phyloP scores from a whole-genome alignment of 768 basidiomycete species.

The Phlebiopsis gigantea region DNA sequence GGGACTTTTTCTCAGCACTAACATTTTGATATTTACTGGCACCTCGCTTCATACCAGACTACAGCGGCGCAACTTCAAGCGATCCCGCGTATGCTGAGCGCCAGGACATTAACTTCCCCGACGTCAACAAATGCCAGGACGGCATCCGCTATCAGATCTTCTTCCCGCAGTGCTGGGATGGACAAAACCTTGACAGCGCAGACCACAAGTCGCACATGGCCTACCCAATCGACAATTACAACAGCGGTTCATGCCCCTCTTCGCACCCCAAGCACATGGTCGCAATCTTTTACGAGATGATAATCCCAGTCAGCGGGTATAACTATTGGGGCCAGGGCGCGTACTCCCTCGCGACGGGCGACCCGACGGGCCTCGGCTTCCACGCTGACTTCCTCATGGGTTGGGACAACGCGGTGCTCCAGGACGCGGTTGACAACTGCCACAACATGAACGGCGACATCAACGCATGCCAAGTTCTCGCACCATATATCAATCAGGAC shows the following conservation, averaged over 20 bases:
- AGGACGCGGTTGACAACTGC: slow-evolving; percentile 21
- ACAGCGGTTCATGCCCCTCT: slow-evolving; percentile 20
- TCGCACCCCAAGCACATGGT: slow-evolving; percentile 21
- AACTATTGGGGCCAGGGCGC: slow-evolving; percentile 16
- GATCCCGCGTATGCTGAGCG: slow-evolving; percentile 17
- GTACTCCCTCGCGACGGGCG: slow-evolving; percentile 20
- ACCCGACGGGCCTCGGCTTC: slow-evolving; percentile 20
- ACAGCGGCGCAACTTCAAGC: slow-evolving; percentile 15
- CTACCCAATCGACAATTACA: slow-evolving; percentile 24
- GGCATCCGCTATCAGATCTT: slow-evolving; percentile 27
- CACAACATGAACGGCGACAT: slow-evolving; percentile 21
- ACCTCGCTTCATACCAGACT: slow-evolving; percentile 12
- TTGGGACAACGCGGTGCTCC: slow-evolving; percentile 19
- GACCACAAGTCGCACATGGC: slow-evolving; percentile 37
- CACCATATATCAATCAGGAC: slow-evolving; percentile 16
- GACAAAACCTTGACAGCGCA: slow-evolving; percentile 30
- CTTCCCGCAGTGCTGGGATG: slow-evolving; percentile 36
- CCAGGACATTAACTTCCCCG: slow-evolving; percentile 13
- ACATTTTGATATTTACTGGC: too few relatives aligned
- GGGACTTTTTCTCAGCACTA: too few relatives aligned
- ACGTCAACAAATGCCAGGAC: slow-evolving; percentile 19
- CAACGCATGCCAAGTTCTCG: slow-evolving; percentile 17
- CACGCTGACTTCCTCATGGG: slow-evolving; percentile 23
- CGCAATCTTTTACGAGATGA: slow-evolving; percentile 23
- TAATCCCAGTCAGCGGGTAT: slow-evolving; percentile 12